Conservation (phyloP, 108 stramenopile genomes). For the Mayamaea pseudoterrestris region DNA sequence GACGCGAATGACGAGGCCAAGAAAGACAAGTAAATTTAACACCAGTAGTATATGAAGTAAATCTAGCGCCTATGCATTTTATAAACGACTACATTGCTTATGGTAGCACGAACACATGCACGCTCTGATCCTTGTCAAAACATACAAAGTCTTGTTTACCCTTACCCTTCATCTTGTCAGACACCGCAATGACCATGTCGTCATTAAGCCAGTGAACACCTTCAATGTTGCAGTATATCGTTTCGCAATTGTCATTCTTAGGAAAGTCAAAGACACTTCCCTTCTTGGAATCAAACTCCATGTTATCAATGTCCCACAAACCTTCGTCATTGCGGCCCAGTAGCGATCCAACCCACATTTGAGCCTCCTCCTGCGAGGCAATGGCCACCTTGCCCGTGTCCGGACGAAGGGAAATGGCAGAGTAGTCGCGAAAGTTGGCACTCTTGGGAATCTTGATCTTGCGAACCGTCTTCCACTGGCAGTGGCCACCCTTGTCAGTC, state of each 20-base stretch:
- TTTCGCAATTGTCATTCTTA: slow-evolving; percentile 30
- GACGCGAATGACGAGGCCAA: neutral
- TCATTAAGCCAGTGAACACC: slow-evolving; percentile 60
- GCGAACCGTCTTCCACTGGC: slow-evolving; percentile 41
- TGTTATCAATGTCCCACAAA: slow-evolving; percentile 27
- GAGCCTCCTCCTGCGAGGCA: slow-evolving; percentile 53
- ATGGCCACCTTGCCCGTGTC: slow-evolving; percentile 40
- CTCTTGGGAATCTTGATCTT: slow-evolving; percentile 31
- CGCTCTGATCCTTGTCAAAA: slow-evolving; percentile 59
- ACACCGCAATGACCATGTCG: slow-evolving; percentile 54
- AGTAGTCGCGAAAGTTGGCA: slow-evolving; percentile 57
- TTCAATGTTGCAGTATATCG: slow-evolving; percentile 71
- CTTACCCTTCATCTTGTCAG: slow-evolving; percentile 62
- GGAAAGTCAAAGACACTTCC: slow-evolving; percentile 41
- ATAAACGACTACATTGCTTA: slow-evolving; percentile 4
- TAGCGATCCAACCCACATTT: slow-evolving; percentile 49
- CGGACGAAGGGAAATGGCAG: slow-evolving; percentile 34
- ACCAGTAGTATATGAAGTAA: neutral
- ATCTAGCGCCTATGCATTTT: slow-evolving; percentile 1
- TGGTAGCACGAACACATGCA: slow-evolving; percentile 59
- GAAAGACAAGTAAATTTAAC: neutral
- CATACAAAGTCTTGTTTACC: slow-evolving; percentile 44
- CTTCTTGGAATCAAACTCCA: slow-evolving; percentile 27
- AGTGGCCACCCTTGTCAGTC: slow-evolving; percentile 7
- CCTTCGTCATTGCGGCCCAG: slow-evolving; percentile 17